Conservation (phyloP, 768 basidiomycete genomes). For the Grammothele lineata region DNA sequence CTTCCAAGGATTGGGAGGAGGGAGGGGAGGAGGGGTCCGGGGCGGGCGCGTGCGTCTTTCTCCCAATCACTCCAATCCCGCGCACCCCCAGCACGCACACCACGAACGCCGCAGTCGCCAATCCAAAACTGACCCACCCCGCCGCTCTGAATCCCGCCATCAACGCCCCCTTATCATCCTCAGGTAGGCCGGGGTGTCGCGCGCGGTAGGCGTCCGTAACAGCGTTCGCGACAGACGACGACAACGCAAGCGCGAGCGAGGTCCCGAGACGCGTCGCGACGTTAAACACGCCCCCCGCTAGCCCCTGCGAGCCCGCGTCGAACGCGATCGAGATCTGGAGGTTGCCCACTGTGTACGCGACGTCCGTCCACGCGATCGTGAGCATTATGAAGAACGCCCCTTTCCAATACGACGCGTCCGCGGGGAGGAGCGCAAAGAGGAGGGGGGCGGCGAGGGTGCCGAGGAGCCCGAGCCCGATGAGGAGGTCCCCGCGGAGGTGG, state of each 20-base stretch:
- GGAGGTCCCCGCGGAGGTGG: conserved; percentile 25
- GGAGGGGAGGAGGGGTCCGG: no score
- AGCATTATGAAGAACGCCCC: conserved; percentile 30
- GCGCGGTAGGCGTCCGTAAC: no score
- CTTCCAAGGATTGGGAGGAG: no score
- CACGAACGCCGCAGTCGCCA: no score
- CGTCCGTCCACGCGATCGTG: conserved; percentile 26
- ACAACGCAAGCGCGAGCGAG: not conserved
- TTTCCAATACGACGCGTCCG: conserved; percentile 29
- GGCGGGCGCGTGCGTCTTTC: no score
- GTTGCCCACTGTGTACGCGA: conserved; percentile 31
- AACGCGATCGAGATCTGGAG: conserved; percentile 28
- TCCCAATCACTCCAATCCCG: no score
- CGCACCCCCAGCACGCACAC: no score
- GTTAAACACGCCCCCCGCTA: conserved; percentile 33
- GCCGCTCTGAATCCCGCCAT: no score
- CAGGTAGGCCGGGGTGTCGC: no score
- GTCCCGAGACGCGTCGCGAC: conserved; percentile 27
- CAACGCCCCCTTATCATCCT: no score
- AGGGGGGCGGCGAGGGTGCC: no score
- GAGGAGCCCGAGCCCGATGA: conserved; percentile 28
- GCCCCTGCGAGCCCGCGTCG: conserved; percentile 29
- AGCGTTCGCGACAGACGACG: not conserved
- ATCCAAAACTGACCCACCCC: no score
- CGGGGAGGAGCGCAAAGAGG: conserved; percentile 30